These are phyloP conservation scores for Ceratopteris richardii DNA, from an alignment of 75 land plant genomes.

Conservation along the genomic window DNA sequence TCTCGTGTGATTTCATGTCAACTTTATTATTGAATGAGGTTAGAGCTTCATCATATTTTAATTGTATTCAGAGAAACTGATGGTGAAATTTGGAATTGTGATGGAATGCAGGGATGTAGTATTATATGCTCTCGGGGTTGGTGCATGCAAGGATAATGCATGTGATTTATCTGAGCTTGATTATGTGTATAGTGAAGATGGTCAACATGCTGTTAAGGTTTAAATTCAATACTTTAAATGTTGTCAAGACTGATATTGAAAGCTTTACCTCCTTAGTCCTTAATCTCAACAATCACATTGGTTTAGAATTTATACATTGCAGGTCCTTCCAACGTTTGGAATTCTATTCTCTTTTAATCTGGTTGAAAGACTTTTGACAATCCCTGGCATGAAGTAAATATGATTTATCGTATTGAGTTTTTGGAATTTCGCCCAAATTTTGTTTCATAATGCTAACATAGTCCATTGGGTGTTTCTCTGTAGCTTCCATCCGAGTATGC, in stretches of 20 bases:
- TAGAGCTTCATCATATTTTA: too few species aligned
- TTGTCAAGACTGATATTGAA: neutral
- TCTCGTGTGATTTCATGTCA: too few species aligned
- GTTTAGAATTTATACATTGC: too few species aligned
- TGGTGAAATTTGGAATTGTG: constrained; percentile 6
- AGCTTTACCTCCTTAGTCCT: too few species aligned
- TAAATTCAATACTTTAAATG: neutral
- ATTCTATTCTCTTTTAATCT: constrained; percentile 5
- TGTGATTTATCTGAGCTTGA: constrained; percentile 72
- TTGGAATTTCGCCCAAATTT: neutral
- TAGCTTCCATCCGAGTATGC: constrained; percentile 11
- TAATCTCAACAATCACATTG: too few species aligned
- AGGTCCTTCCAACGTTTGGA: constrained; percentile 7
- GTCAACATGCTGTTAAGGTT: constrained; percentile 69
- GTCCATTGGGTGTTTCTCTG: too few species aligned
- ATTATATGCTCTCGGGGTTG: constrained; percentile 82
- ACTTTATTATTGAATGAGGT: too few species aligned
- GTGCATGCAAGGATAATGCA: constrained; percentile 69
- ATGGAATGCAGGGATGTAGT: constrained; percentile 62
- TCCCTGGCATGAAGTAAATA: constrained; percentile 14
- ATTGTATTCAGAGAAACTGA: too few species aligned
- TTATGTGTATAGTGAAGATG: constrained; percentile 73
- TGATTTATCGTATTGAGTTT: neutral
- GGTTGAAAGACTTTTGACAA: neutral
- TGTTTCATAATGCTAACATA: too few species aligned